Evolutionary conservation across 805 yeast genomes (phyloP).

Genomic region (Teunomyces tritomae): DNA sequence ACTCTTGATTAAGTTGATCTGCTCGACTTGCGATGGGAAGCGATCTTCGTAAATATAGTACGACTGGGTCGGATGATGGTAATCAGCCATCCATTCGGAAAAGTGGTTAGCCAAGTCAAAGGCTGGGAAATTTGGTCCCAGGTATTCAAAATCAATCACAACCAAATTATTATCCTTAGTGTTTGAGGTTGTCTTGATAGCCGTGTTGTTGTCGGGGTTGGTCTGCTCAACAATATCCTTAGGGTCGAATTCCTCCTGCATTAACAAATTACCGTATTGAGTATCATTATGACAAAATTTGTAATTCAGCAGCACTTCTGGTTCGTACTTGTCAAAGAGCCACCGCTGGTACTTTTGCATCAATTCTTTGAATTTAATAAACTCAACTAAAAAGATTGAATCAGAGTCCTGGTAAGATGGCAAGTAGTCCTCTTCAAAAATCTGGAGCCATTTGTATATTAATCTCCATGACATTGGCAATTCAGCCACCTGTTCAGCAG

Average conservation of each 20-base stretch:
- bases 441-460: conserved; percentile 66
- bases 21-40: conserved; percentile 70
- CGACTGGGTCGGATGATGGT: conserved; percentile 55
- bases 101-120: conserved; percentile 92
- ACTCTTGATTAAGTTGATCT: conserved; percentile 68
- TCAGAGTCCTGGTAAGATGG: conserved; percentile 31
- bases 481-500: conserved; percentile 45
- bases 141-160: conserved; percentile 94
- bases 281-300: conserved; percentile 96
- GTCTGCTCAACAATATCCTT: conserved; percentile 28
- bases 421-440: conserved; percentile 43
- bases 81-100: conserved; percentile 96
- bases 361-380: conserved; percentile 48
- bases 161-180: conserved; percentile 56
- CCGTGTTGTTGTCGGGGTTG: not conserved
- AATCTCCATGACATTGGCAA: conserved; percentile 73
- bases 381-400: conserved; percentile 43
- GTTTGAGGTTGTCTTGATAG: conserved; percentile 27
- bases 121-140: conserved; percentile 87
- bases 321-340: conserved; percentile 53
- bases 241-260: conserved; percentile 55
- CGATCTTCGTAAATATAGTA: conserved; percentile 52
- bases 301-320: conserved; percentile 45
- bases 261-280: conserved; percentile 88
- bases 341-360: conserved; percentile 57